Base-by-base conservation (phyloP, 495 filamentous ascomycete species). In the Ascobolus immersus region DNA sequence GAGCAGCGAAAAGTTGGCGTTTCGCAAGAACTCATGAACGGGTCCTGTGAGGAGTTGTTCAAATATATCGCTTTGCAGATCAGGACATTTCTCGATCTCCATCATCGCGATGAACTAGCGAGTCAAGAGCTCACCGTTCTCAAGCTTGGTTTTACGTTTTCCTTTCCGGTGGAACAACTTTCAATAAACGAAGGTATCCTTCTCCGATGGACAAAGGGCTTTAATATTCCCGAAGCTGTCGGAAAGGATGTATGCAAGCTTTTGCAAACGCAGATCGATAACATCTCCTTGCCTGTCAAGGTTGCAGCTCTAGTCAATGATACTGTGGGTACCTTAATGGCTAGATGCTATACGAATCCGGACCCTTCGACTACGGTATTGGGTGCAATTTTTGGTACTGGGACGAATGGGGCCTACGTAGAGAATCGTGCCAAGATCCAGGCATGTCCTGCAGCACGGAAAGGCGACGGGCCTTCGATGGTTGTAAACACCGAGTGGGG, bases 401-500 rank as follows among this genome's bases (percentile, higher is more conserved):
- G 82, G 32, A 93, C 82, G 44, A 93, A 93, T 49, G 84, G 82
- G 13, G 82, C 79, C 3, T 93, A 93, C 47, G 67, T 93, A 12
- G 75, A 81, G 55, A 69, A 70, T 19, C 59, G 79, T 40, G 73
- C 63, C 38, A 81, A 79, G 49, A 59, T 71, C 20, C 49, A 67
- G 25, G 50, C 56, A 19, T 15, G 12, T 17, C 26, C 42, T 2
- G 33, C 18, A 22, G 32, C 42, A 5, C 11, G 18, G 17, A 17
- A 31, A 17, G 19, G 38, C n/a, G 36, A 36, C 26, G 63, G 66
- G 18, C 80, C 81, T 13, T 67, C 82, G 35, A 96, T 96, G 86
- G 79, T 96, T 35, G 68, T 96, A 51, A 96, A 96, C 54, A 84
- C 79, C 2, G 86, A 96, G 56, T 96, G 86, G 86, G 86, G 86